Evolutionary conservation across 2,329 filamentous ascomycete genomes (phyloP).

Genomic region (Fusarium mundagurra): DNA sequence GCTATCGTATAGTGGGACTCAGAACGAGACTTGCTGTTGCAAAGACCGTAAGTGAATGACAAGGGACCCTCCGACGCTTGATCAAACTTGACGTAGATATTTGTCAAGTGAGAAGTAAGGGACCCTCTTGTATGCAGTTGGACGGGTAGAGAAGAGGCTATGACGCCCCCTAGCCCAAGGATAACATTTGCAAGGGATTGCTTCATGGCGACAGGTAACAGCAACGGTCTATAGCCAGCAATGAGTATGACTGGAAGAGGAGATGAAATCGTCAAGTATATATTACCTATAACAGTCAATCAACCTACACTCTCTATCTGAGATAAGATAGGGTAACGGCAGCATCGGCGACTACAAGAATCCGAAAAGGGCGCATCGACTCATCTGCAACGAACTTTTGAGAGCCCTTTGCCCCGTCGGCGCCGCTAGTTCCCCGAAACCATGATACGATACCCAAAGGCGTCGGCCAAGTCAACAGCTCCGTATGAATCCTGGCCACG

Average conservation of each 20-base stretch:
- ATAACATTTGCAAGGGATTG: background rate
- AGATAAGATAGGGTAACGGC: background rate
- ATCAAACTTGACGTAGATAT: background rate
- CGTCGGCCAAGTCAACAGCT: background rate
- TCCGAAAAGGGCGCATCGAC: background rate
- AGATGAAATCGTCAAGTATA: background rate
- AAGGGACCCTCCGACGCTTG: background rate
- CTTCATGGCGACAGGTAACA: background rate
- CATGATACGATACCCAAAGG: fast-evolving
- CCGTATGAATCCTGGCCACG: fast-evolving
- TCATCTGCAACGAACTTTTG: background rate
- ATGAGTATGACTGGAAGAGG: background rate
- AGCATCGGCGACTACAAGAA: background rate
- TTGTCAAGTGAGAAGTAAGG: conserved; percentile 4
- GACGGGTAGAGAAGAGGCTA: background rate
- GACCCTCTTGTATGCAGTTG: background rate
- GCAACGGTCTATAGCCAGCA: too few species aligned
- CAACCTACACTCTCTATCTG: fast-evolving
- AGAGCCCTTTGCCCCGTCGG: background rate
- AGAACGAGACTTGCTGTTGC: background rate
- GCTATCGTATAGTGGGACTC: conserved; percentile 13
- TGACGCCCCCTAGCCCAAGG: background rate
- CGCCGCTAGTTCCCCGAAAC: background rate
- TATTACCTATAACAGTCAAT: fast-evolving
- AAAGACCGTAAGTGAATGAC: conserved; percentile 1